Base-by-base conservation (phyloP, 164 flowering plant species). In the Macadamia tetraphylla region DNA sequence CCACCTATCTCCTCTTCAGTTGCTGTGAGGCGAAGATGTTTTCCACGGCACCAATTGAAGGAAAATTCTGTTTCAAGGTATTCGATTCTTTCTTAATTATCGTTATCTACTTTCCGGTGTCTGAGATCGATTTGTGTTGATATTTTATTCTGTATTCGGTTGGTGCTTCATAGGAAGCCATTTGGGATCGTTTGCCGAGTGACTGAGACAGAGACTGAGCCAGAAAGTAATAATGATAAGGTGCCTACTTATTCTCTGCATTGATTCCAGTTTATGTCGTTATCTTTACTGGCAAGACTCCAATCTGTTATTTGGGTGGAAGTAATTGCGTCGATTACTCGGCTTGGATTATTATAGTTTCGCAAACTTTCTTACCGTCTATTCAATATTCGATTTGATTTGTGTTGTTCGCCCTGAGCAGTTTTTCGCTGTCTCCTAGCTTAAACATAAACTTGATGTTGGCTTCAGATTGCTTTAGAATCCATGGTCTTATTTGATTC, bases 181-280 rank as follows among this genome's bases (percentile, higher is more conserved):
- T 23, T 23, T 23, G 63, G 66, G 65, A 17, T 80, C 69, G 59
- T 63, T 57, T 76, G 84, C 75, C 76, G 86, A 66, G 83, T 61
- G 46, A 70, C 84, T 17, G 92, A 87, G 62, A 78, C 87, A 15
- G 82, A 84, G 67, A 75, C 80, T n/a, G 89, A 88, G 71, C 88
- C 96, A 0, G 91, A 85, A 29, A 76, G 78, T 71, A 77, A 80
- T 72, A 73, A 85, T 43, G 88, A 86, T 51, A 71, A 88, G 86
- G 92, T 86, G 9, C 23, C 15, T 51, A 43, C 12, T 58, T 44
- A 56, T 0, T 53, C 14, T 11, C 55, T 51, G 3, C 17, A 14
- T 6, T 53, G 6, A 53, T 12, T 14, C 57, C 57, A 53, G 57
- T 1, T 53, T 53, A 14, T 53, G 3, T 53, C 6, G 5, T 17